Evolutionary conservation across 306 rosid species (phyloP), one percentile per base, ranked within the genome.

Genomic region (Oemleria cerasiformis): DNA sequence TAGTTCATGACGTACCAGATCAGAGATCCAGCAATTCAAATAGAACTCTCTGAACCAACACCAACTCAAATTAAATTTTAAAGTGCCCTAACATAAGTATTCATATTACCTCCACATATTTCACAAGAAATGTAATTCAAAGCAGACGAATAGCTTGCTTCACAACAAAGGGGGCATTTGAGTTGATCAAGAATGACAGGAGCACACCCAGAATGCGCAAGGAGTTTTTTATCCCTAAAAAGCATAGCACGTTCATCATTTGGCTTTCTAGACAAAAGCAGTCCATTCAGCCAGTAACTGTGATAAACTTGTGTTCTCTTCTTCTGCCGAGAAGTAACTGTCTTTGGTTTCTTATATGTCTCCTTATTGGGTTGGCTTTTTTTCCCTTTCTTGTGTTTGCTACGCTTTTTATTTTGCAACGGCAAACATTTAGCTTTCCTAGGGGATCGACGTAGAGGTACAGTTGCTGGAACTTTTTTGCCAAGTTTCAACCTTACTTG

Each of bases 261-360:
- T 71, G 84, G 84, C 88, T 85, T 91, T 84, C 86, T 84, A 60
- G 97, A 88, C 73, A 94, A 77, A 78, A 49, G 47, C 66, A 94
- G 90, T 76, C 99, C 99, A 69, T 94, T 89, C 63, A 87, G 81
- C 99, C 99, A 94, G 84, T 87, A 94, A 72, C 91, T 91, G 71
- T 50, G 75, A 74, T 62, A 79, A 45, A 74, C 69, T 55, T 67
- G 45, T 9, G 89, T 80, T 82, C 98, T 80, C 74, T 80, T 89
- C 79, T 74, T 87, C 69, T 68, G 74, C 82, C 67, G 82, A 68
- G 75, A 65, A 79, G 80, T 61, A 76, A 54, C 77, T 78, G 68
- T 78, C 83, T 77, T 82, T 40, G 83, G 79, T 81, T 84, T 86
- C 71, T 81, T 84, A 63, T 66, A 63, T 16, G 85, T 71, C 40